phyloP scores from a whole-genome alignment of 164 flowering plant species.

The Malania oleifera region DNA sequence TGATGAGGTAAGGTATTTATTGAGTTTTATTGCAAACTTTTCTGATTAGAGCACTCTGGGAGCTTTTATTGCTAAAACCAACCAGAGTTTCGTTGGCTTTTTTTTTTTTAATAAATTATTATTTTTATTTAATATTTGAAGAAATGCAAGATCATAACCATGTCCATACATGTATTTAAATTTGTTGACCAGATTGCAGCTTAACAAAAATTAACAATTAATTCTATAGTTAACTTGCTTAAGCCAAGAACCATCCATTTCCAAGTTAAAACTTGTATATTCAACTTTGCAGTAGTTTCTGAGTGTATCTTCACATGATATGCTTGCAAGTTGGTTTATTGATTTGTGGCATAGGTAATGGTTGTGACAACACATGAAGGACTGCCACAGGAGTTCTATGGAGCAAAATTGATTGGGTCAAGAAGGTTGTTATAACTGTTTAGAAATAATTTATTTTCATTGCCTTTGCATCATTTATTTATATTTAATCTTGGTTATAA shows the following conservation, averaged over 20 bases:
- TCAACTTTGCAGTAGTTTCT: neutral
- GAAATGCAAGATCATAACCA: neutral
- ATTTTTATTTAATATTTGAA: neutral
- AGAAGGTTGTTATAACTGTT: slow-evolving; percentile 47
- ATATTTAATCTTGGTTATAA: neutral
- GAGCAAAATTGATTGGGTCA: slow-evolving; percentile 90
- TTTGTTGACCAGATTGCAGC: no score
- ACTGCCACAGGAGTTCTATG: slow-evolving; percentile 88
- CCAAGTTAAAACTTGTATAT: neutral
- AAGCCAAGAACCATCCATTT: no score
- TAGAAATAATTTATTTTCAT: neutral
- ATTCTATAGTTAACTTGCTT: no score
- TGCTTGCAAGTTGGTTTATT: slow-evolving; percentile 4
- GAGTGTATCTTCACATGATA: neutral
- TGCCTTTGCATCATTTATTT: neutral
- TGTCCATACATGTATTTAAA: neutral
- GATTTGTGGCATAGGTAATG: slow-evolving; percentile 58
- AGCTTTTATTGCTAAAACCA: no score
- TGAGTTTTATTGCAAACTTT: no score
- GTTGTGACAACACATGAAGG: slow-evolving; percentile 99
- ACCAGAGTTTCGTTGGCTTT: neutral
- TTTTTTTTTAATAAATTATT: neutral
- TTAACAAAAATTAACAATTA: no score
- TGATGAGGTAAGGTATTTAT: slow-evolving; percentile 76
- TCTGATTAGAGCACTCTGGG: no score